phyloP scores from a whole-genome alignment of 768 basidiomycete genomes.

The Psilocybe azurescens region DNA sequence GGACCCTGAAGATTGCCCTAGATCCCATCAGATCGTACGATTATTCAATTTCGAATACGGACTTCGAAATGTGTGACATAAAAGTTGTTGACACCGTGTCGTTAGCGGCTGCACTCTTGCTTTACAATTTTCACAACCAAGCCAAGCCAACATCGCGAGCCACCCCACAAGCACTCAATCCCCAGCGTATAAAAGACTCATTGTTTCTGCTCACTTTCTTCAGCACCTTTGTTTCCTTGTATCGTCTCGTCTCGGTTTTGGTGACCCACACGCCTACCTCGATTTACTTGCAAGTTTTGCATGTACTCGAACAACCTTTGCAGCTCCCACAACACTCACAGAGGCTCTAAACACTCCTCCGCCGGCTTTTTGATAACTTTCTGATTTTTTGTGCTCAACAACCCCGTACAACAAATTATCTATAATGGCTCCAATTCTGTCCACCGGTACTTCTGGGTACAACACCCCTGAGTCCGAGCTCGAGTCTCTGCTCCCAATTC shows the following conservation, averaged over 20 bases:
- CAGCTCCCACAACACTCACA: constrained; percentile 85
- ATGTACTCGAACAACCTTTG: constrained; percentile 97
- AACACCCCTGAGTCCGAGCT: constrained; percentile 75
- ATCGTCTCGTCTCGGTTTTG: constrained; percentile 5
- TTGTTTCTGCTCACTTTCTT: not conserved
- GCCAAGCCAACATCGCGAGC: not conserved
- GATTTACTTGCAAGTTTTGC: constrained; percentile 56
- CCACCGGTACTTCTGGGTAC: constrained; percentile 64
- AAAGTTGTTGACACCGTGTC: constrained; percentile 19
- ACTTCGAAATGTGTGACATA: constrained; percentile 22
- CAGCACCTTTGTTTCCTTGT: not conserved
- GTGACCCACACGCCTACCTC: constrained; percentile 23
- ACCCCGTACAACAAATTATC: constrained; percentile 31
- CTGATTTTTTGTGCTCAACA: constrained; percentile 38
- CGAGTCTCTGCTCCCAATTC: constrained; percentile 72
- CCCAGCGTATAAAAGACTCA: constrained; percentile 9
- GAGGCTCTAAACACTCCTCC: constrained; percentile 85
- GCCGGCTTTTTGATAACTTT: constrained; percentile 65
- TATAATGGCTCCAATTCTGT: constrained; percentile 55
- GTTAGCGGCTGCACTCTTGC: constrained; percentile 9
- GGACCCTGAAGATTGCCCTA: constrained; percentile 5
- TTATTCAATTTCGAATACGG: constrained; percentile 21
- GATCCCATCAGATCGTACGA: constrained; percentile 15
- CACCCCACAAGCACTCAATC: not conserved
- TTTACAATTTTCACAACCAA: constrained; percentile 13